Evolutionary conservation across 1,284 basidiomycete genomes (phyloP).

Genomic region (Wallemia mellicola): DNA sequence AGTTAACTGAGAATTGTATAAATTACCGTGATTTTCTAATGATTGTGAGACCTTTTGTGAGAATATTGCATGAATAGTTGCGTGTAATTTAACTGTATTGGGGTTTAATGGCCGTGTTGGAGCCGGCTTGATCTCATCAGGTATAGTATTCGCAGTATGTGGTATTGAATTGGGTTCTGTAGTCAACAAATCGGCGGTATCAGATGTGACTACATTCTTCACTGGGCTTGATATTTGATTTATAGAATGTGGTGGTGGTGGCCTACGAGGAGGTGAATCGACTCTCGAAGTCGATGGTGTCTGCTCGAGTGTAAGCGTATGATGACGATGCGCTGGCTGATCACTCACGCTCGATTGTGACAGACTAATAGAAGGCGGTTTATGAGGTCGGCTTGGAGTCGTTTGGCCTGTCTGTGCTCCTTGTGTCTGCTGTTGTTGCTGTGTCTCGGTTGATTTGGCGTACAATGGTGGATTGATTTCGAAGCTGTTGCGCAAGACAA

Average conservation of each 20-base stretch:
- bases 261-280: slow-evolving; percentile 1
- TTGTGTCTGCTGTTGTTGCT: background rate
- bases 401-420: no score
- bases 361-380: slow-evolving; percentile 14
- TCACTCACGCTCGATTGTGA: slow-evolving; percentile 16
- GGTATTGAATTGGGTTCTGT: slow-evolving; percentile 5
- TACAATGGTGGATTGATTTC: slow-evolving; percentile 66
- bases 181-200: slow-evolving; percentile 2
- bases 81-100: slow-evolving; percentile 56
- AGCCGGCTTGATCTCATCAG: no score
- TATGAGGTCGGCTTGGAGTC: slow-evolving; percentile 6
- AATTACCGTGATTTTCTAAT: slow-evolving; percentile 29
- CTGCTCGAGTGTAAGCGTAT: no score
- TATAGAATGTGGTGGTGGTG: no score
- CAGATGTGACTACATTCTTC: background rate
- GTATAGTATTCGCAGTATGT: no score
- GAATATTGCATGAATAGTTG: slow-evolving; percentile 28
- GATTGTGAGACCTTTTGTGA: slow-evolving; percentile 31
- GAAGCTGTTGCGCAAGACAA: slow-evolving; percentile 49
- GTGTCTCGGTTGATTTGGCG: slow-evolving; percentile 30
- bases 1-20: slow-evolving; percentile 35
- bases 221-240: no score
- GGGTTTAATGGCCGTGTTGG: slow-evolving; percentile 20
- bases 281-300: slow-evolving; percentile 4
- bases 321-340: no score